Conservation (phyloP, 306 rosid species). For the Citrullus amarus region DNA sequence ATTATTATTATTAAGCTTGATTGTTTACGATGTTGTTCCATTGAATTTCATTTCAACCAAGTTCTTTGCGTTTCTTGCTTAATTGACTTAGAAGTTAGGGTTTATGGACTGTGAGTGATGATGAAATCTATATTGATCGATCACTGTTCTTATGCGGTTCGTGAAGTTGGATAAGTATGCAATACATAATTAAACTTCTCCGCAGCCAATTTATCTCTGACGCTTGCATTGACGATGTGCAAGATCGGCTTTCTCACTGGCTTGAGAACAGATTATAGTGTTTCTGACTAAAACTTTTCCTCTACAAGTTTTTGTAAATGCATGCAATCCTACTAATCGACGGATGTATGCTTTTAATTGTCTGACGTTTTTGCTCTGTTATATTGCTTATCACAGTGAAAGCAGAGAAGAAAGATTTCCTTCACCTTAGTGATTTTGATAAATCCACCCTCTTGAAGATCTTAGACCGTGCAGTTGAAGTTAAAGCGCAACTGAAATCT, state of each 20-base stretch:
- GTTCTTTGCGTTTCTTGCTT: background rate
- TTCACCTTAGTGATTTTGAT: conserved; percentile 72
- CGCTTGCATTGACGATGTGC: background rate
- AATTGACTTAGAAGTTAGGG: background rate
- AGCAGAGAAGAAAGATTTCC: conserved; percentile 54
- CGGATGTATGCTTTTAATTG: background rate
- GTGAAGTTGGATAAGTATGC: background rate
- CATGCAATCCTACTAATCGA: background rate
- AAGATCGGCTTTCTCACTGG: background rate
- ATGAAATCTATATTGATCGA: background rate
- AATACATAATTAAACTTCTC: background rate
- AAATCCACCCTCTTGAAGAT: conserved; percentile 66
- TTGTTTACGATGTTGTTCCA: background rate
- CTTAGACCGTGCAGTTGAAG: conserved; percentile 66
- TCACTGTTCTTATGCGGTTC: background rate
- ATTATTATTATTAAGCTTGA: background rate
- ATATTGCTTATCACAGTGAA: conserved; percentile 25
- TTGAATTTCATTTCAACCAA: background rate
- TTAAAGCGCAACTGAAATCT: conserved; percentile 68
- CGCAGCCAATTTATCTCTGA: background rate
- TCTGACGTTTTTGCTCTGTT: background rate
- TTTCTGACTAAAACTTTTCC: background rate
- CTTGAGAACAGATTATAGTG: background rate
- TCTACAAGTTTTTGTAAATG: background rate
- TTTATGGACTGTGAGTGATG: background rate